Conservation (phyloP, 2,329 filamentous ascomycete species). For the Podosphaera xanthii region DNA sequence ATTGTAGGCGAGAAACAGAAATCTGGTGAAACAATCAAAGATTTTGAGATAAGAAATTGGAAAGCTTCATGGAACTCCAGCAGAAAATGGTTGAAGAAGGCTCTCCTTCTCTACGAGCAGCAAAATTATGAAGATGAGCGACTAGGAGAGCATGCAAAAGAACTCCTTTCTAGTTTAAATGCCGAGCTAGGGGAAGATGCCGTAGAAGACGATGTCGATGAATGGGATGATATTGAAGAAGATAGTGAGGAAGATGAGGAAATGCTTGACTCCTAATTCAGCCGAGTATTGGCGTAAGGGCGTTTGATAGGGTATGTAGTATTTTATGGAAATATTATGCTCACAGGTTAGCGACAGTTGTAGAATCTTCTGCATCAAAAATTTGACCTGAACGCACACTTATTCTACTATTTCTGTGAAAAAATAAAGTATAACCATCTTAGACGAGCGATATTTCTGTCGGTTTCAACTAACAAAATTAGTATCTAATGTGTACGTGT, state of each 20-base stretch:
- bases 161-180: slow-evolving; percentile 42
- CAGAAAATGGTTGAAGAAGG: slow-evolving; percentile 62
- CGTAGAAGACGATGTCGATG: slow-evolving; percentile 25
- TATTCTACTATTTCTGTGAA: too few species aligned
- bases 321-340: too few species aligned
- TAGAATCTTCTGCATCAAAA: too few species aligned
- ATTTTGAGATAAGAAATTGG: slow-evolving; percentile 20
- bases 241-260: slow-evolving; percentile 25
- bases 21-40: slow-evolving; percentile 16
- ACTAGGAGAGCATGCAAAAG: slow-evolving; percentile 49
- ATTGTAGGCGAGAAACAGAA: slow-evolving; percentile 50
- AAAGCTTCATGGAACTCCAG: slow-evolving; percentile 45
- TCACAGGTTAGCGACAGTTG: too few species aligned
- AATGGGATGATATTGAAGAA: slow-evolving; percentile 30
- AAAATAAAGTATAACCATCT: too few species aligned
- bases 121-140: slow-evolving; percentile 73
- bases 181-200: slow-evolving; percentile 40
- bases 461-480: too few species aligned
- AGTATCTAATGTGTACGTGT: too few species aligned
- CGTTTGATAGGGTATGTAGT: too few species aligned
- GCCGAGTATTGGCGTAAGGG: too few species aligned
- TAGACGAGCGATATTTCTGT: too few species aligned
- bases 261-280: slow-evolving; percentile 27
- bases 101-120: slow-evolving; percentile 52
- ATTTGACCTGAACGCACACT: too few species aligned